Conservation (phyloP, 2,329 filamentous ascomycete species). For the Trichoderma polysporum region DNA sequence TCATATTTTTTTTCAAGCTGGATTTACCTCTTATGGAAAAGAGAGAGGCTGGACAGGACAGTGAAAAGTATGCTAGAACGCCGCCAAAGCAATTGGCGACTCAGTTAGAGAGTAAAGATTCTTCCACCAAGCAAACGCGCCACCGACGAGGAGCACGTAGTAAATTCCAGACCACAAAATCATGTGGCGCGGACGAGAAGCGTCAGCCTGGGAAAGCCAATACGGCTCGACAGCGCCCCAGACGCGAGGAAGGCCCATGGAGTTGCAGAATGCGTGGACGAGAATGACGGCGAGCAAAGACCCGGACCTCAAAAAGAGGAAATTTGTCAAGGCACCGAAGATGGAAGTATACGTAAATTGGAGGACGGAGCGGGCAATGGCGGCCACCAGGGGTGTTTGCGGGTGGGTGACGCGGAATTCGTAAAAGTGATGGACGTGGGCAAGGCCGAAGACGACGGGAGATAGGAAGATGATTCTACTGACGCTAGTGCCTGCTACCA, state of each 20-base stretch:
- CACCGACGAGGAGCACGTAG: conserved; percentile 72
- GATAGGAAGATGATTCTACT: conserved; percentile 71
- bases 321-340: conserved; percentile 91
- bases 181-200: conserved; percentile 27
- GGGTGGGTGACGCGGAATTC: conserved; percentile 85
- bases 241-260: conserved; percentile 81
- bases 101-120: conserved; percentile 72
- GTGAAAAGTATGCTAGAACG: conserved; percentile 30
- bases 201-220: conserved; percentile 35
- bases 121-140: conserved; percentile 69
- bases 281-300: conserved; percentile 73
- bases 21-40: not conserved
- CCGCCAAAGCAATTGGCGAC: conserved; percentile 33
- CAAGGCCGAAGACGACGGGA: conserved; percentile 87
- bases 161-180: conserved; percentile 71
- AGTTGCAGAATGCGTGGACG: conserved; percentile 89
- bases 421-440: conserved; percentile 94
- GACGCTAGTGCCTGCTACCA: conserved; percentile 63
- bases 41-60: not conserved
- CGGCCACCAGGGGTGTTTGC: conserved; percentile 59
- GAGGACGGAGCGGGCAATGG: conserved; percentile 70
- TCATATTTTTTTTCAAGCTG: not conserved
- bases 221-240: conserved; percentile 72
- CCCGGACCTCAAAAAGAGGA: conserved; percentile 81
- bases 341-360: conserved; percentile 89